Evolutionary conservation across 768 basidiomycete genomes (phyloP), one percentile per base, ranked within the genome.

Genomic region (Tephrocybe sp.): DNA sequence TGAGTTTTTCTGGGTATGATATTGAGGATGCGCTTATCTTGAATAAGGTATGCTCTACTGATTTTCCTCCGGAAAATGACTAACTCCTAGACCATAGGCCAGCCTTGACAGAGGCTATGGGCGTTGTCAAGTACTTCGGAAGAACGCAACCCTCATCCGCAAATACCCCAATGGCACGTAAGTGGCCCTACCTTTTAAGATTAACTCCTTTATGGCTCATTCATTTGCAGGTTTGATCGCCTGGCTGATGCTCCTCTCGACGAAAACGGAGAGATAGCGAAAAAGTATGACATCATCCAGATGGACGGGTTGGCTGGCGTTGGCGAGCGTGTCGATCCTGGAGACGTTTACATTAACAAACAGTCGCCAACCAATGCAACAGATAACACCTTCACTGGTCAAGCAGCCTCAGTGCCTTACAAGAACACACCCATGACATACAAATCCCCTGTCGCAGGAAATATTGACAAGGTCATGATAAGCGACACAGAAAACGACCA

Each of bases 1-100:
- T 99, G 97, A 94, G 91, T 66, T 99, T 90, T 69, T 97, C 94
- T 4, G 97, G 97, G 21, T 99, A 98, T 65, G 97, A 99, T 76
- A 99, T 99, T 56, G 97, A 99, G 72, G 97, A 99, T 66, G 97
- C 97, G 2, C 75, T 98, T 47, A 98, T 99, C 59, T 75, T 95
- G 51, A 99, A 99, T 68, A 93, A 86, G 75, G 91, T 84, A 44
- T 12, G 33, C 4, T 37, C 73, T 11, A 43, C 36, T 9, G 25
- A 21, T 25, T 42, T 23, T 39, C 40, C 42, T 36, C 12, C 30
- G 47, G 50, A 30, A 45, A 30, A 53, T n/a, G 18, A 25, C 40
- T 58, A 42, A 58, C 33, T 42, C 29, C 36, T 23, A 33, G 6
- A 40, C 44, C 34, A 25, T 39, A 94, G 88, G 93, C 95, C 4